These are phyloP conservation scores for Aspergillus sp. DNA, from an alignment of 2,329 filamentous ascomycete species.

Conservation along the genomic window DNA sequence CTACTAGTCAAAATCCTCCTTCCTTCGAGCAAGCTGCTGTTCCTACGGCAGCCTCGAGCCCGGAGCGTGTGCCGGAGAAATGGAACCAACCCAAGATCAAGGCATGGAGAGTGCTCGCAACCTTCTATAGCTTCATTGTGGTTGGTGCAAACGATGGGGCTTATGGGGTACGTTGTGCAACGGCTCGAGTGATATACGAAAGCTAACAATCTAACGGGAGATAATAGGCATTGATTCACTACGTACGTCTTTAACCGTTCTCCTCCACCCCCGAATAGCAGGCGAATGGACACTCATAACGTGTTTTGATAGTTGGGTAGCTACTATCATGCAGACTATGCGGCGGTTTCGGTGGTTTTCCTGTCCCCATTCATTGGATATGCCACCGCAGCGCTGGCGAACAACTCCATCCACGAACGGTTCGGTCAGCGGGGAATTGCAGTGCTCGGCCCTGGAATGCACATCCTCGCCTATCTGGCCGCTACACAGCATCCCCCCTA, in stretches of 20 bases:
- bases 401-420: conserved; percentile 43
- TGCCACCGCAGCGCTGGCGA: conserved; percentile 44
- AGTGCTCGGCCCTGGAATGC: conserved; percentile 54
- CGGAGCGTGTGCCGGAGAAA: conserved; percentile 5
- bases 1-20: no score
- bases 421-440: conserved; percentile 71
- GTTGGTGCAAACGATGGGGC: conserved; percentile 58
- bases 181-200: not conserved
- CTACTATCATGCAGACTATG: conserved; percentile 46
- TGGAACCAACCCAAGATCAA: conserved; percentile 33
- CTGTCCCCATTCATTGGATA: conserved; percentile 52
- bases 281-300: not conserved
- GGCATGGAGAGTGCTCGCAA: conserved; percentile 47
- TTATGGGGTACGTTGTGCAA: conserved; percentile 44
- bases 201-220: conserved; percentile 7
- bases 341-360: conserved; percentile 47
- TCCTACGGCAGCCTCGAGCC: conserved; percentile 18
- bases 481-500: conserved; percentile 68
- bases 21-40: no score
- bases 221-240: conserved; percentile 46
- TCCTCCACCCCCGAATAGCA: not conserved
- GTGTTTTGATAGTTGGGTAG: conserved; percentile 32
- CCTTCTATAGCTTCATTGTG: conserved; percentile 57
- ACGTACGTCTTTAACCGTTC: conserved; percentile 32
- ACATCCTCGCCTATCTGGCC: conserved; percentile 41